phyloP scores from a whole-genome alignment of 1,139 yeast genomes.

The Petasospora rhodanensis region DNA sequence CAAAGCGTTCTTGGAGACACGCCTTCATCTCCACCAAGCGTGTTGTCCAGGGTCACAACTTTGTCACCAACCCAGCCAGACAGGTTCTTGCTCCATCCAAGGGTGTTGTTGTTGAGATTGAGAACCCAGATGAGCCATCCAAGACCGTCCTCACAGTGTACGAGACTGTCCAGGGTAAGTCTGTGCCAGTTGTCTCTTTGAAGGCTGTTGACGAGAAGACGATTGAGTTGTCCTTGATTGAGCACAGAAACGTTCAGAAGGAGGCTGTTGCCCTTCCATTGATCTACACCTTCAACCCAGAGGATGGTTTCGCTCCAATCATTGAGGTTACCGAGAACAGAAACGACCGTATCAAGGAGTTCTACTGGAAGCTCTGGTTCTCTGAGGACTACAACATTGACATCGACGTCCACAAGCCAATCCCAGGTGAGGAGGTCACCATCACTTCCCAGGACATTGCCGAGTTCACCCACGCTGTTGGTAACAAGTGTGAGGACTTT shows the following conservation, averaged over 20 bases:
- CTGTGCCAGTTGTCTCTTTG: constrained; percentile 64
- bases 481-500: constrained; percentile 94
- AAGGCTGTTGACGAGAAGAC: constrained; percentile 42
- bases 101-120: constrained; percentile 61
- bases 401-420: constrained; percentile 64
- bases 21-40: constrained; percentile 79
- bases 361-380: constrained; percentile 98
- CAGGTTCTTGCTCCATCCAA: constrained; percentile 74
- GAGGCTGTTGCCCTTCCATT: constrained; percentile 71
- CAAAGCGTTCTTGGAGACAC: constrained; percentile 79
- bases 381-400: constrained; percentile 63
- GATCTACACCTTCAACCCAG: constrained; percentile 73
- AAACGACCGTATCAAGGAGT: constrained; percentile 87
- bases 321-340: constrained; percentile 86
- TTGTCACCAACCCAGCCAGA: constrained; percentile 72
- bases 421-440: constrained; percentile 57
- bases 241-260: constrained; percentile 81
- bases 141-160: constrained; percentile 60
- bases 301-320: constrained; percentile 92
- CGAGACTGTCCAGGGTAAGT: constrained; percentile 72
- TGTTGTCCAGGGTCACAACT: constrained; percentile 81
- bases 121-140: constrained; percentile 42
- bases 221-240: constrained; percentile 74
- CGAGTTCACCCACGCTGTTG: constrained; percentile 95
- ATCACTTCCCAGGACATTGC: constrained; percentile 77